Percentiles rank a stretch among this genome's conserved stretches.
Evolutionary conservation across 2,329 filamentous ascomycete species (phyloP).

Genomic region (Ophiostoma sp.): DNA sequence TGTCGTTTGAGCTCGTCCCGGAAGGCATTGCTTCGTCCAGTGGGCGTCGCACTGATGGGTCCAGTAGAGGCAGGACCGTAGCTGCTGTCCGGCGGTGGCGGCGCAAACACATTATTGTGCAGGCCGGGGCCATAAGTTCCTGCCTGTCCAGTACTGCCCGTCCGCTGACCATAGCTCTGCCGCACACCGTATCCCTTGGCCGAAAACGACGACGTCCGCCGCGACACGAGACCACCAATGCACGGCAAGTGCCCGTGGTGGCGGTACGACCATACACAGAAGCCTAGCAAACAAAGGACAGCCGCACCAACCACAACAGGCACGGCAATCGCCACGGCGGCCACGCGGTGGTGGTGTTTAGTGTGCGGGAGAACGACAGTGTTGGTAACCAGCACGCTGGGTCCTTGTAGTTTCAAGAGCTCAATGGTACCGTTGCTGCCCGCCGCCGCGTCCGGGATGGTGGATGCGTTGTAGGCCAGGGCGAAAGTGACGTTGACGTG

Average conservation of each 20-base stretch:
- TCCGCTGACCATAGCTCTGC: constrained; percentile 33
- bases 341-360: constrained; percentile 23
- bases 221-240: constrained; percentile 26
- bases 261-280: constrained; percentile 35
- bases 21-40: constrained; percentile 37
- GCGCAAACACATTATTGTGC: not conserved
- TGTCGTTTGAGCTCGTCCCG: constrained; percentile 42
- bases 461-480: constrained; percentile 32
- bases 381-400: constrained; percentile 34
- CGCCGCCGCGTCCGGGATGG: constrained; percentile 21
- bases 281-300: constrained; percentile 27
- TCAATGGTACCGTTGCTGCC: constrained; percentile 2
- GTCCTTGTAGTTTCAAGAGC: constrained; percentile 30
- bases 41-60: not conserved
- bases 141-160: constrained; percentile 16
- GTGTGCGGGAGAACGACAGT: not conserved
- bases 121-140: not conserved
- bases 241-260: constrained; percentile 32
- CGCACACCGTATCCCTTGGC: constrained; percentile 35
- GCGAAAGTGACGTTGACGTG: constrained; percentile 29
- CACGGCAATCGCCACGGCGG: constrained; percentile 33
- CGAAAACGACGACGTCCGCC: constrained; percentile 26
- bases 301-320: constrained; percentile 36
- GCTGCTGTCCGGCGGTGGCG: not conserved
- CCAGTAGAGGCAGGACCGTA: not conserved